These are phyloP conservation scores for Eucalyptus globulus DNA, from an alignment of 345 rosid genomes.

Conservation along the genomic window DNA sequence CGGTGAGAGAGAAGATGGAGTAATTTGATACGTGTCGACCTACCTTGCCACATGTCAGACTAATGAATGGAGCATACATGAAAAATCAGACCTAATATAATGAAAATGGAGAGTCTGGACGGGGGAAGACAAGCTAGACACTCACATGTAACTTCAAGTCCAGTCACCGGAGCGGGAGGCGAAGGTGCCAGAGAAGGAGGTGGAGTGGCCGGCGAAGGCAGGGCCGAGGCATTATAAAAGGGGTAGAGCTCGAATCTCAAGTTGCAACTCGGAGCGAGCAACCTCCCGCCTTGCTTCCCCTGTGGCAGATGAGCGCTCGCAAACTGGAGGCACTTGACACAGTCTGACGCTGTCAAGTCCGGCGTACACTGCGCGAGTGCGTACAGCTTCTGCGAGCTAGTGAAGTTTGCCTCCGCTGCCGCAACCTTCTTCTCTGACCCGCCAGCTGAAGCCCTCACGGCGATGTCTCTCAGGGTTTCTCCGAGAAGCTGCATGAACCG, in stretches of 20 bases:
- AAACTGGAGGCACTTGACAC: conserved; percentile 17
- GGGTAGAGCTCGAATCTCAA: not conserved
- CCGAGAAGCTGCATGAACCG: not conserved
- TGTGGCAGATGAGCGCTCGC: not conserved
- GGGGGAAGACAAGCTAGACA: not conserved
- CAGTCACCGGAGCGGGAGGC: not conserved
- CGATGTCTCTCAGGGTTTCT: not conserved
- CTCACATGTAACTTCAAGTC: not conserved
- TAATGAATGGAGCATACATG: not conserved
- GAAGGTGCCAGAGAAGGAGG: not conserved
- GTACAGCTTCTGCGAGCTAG: conserved; percentile 1
- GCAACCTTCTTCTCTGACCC: not conserved
- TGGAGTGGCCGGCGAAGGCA: not conserved
- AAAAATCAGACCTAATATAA: not conserved
- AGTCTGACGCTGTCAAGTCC: conserved; percentile 18
- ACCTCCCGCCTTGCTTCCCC: not conserved
- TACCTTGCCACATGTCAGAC: not conserved
- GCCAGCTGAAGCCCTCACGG: conserved; percentile 1
- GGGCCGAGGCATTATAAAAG: not conserved
- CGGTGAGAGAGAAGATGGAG: not conserved
- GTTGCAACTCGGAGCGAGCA: not conserved
- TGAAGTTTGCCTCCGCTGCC: not conserved
- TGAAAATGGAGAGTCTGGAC: not conserved
- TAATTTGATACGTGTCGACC: not conserved
- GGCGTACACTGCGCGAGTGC: conserved; percentile 40